Evolutionary conservation across 2,329 filamentous ascomycete genomes (phyloP).

Genomic region (Phaeosphaeriaceae sp.): DNA sequence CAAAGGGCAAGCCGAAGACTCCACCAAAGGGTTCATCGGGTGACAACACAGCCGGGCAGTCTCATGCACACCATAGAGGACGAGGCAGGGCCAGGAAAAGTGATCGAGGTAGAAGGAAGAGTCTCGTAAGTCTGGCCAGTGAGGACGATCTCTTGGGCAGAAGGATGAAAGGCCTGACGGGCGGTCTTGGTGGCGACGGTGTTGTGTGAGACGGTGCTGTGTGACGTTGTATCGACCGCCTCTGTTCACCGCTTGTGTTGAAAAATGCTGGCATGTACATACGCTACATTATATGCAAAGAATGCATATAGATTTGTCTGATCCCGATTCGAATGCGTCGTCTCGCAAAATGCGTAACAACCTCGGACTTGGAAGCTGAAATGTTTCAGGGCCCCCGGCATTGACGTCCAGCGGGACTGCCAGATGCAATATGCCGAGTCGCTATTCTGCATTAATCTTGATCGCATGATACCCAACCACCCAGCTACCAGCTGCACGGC

Average conservation of each 20-base stretch:
- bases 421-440: not conserved
- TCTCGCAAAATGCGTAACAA: not conserved
- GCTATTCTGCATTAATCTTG: not conserved
- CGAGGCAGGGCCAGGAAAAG: conserved; percentile 36
- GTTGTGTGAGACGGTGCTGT: conserved; percentile 19
- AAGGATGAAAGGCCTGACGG: conserved; percentile 57
- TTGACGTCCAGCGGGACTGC: not conserved
- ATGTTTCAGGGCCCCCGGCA: not conserved
- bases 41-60: not conserved
- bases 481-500: not conserved
- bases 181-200: conserved; percentile 44
- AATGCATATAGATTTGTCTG: not conserved
- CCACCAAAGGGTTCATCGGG: conserved; percentile 14
- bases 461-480: conserved; percentile 2
- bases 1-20: conserved; percentile 28
- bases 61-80: conserved; percentile 7
- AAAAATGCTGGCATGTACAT: not conserved
- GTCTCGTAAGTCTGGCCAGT: conserved; percentile 55
- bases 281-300: not conserved
- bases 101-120: conserved; percentile 46
- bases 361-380: not conserved
- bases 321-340: not conserved
- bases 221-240: conserved; percentile 4
- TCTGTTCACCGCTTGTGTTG: not conserved
- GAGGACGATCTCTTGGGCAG: conserved; percentile 57